Evolutionary conservation across 169 alveolate genomes (phyloP).

Genomic region (Perkinsus chesapeaki): DNA sequence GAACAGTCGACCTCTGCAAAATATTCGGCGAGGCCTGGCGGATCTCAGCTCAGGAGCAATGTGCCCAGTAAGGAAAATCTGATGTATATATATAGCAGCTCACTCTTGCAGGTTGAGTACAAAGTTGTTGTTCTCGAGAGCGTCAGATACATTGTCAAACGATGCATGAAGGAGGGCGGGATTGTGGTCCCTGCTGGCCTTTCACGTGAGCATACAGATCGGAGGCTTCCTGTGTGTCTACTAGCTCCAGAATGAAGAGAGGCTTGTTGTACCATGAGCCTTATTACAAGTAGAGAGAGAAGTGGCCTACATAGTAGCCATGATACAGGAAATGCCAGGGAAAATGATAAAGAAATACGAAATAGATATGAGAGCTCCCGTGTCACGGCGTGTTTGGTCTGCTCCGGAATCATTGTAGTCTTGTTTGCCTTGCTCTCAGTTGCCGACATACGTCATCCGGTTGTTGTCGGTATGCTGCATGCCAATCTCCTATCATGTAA

Average conservation of each 20-base stretch:
- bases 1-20: not conserved
- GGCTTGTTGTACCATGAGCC: too few species aligned
- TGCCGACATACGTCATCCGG: not conserved
- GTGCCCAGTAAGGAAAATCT: not conserved
- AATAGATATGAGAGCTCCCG: not conserved
- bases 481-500: not conserved
- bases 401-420: too few species aligned
- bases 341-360: too few species aligned
- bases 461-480: not conserved
- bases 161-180: not conserved
- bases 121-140: not conserved
- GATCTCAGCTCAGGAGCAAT: not conserved
- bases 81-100: not conserved
- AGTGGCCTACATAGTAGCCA: too few species aligned
- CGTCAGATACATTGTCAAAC: not conserved
- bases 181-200: not conserved
- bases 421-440: not conserved
- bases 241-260: too few species aligned
- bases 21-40: not conserved
- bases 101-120: not conserved
- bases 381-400: not conserved
- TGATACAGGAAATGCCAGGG: too few species aligned
- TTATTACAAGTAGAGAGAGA: too few species aligned
- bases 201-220: not conserved
- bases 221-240: not conserved